Evolutionary conservation across 1,139 yeast species (phyloP), one percentile per base, ranked within the genome.

Genomic region (Saccharomyces hybrid): DNA sequence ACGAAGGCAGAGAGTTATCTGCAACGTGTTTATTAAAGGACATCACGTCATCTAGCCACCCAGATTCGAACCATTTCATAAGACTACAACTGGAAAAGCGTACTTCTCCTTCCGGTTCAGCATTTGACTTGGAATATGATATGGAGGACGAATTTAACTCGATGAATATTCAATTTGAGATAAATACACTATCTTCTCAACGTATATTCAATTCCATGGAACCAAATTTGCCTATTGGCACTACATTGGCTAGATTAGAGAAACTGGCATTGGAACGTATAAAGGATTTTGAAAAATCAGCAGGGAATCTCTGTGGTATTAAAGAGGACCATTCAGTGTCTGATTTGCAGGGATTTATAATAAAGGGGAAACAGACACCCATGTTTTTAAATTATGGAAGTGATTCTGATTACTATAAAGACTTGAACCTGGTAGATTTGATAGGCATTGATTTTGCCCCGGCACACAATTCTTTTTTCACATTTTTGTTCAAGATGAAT

Each of bases 401-500:
- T 48, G 41, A 51, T 23, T 50, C 53, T 1, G 58, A 59, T 30
- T 51, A 53, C 4, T 59, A 54, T 51, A 52, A 56, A 50, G 66
- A 61, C 47, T 42, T 55, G 42, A 54, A 61, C 9, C 44, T 67
- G 11, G 31, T 54, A 14, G 64, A 66, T 34, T 31, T 64, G 7
- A 38, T 67, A 32, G 63, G 64, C 1, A 52, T 63, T 20, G 70
- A 67, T 55, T 61, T 67, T 44, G 55, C 62, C 3, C 71, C 71
- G 4, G 46, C 55, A 1, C 57, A 53, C 7, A n/a, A 28, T 2
- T 50, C 60, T n/a, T 56, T 54, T 27, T 65, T 67, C 50, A 59
- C 65, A 2, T 46, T 66, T 6, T 56, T 66, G 62, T 60, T 68
- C 49, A 60, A 59, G 50, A 53, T 59, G n/a, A 57, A 57, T 42